phyloP scores from a whole-genome alignment of 2,329 filamentous ascomycete species.

The Claviceps capensis region DNA sequence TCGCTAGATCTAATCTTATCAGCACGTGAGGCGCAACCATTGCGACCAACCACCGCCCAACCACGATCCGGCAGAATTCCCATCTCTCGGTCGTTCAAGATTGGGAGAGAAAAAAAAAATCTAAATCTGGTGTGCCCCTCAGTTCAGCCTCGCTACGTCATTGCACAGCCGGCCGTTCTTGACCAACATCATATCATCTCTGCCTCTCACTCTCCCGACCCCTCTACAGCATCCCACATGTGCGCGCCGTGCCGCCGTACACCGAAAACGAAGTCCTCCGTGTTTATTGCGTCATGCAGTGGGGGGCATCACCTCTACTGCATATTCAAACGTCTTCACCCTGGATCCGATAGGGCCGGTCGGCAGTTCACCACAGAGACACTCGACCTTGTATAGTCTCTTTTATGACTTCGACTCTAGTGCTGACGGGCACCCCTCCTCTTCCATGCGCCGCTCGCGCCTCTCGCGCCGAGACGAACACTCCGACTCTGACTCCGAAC shows the following conservation, averaged over 20 bases:
- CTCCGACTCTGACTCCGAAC: conserved; percentile 21
- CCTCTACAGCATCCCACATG: conserved; percentile 4
- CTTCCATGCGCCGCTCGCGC: conserved; percentile 21
- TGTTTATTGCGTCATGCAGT: conserved; percentile 36
- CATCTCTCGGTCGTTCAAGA: background rate
- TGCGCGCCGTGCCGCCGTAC: conserved; percentile 3
- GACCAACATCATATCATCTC: background rate
- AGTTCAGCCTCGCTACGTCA: conserved; percentile 5
- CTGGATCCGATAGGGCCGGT: conserved; percentile 41
- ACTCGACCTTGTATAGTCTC: conserved; percentile 7
- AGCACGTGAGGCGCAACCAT: conserved; percentile 12
- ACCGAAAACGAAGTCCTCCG: background rate
- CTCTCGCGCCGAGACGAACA: conserved; percentile 37
- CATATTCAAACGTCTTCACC: conserved; percentile 31
- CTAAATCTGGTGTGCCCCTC: background rate
- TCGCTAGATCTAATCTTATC: conserved; percentile 18
- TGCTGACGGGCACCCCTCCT: conserved; percentile 9
- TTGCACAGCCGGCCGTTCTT: conserved; percentile 6
- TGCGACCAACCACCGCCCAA: background rate
- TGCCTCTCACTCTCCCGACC: background rate
- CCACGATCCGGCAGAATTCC: conserved; percentile 3
- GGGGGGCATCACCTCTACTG: conserved; percentile 42
- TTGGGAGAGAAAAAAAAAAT: background rate
- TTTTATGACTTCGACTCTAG: conserved; percentile 11
- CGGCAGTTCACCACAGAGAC: conserved; percentile 7